Percentiles rank a stretch among this genome's conserved stretches.
phyloP scores from a whole-genome alignment of 2,329 filamentous ascomycete species.

The Lasiodiplodia gonubiensis region DNA sequence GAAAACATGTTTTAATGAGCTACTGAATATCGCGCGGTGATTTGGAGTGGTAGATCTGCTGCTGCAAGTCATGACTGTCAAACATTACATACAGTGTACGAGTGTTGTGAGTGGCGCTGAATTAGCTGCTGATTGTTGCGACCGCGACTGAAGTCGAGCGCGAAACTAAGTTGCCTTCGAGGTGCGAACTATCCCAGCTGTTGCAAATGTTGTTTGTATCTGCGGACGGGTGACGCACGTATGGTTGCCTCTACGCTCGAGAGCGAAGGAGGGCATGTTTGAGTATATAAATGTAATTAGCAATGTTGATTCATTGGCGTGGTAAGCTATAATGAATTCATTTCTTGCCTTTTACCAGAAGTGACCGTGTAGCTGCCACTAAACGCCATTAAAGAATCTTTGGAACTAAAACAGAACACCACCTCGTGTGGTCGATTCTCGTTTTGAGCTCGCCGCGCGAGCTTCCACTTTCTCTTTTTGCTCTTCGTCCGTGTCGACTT shows the following conservation, averaged over 20 bases:
- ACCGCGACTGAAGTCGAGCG: neutral
- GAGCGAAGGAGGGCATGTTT: neutral
- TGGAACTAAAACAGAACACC: conserved; percentile 48
- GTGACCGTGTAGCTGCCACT: conserved; percentile 71
- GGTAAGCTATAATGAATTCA: conserved; percentile 59
- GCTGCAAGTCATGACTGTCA: neutral
- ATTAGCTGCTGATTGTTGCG: neutral
- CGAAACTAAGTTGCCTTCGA: no score
- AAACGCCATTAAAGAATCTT: conserved; percentile 66
- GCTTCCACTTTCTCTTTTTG: conserved; percentile 12
- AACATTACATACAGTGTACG: no score
- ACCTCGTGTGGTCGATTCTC: conserved; percentile 26
- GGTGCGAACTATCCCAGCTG: no score
- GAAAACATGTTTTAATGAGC: conserved; percentile 22
- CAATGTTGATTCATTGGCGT: neutral
- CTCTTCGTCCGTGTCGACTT: neutral
- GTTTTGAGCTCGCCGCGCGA: conserved; percentile 7
- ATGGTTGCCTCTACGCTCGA: neutral
- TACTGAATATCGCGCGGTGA: neutral
- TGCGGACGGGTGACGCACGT: no score
- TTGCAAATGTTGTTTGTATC: no score
- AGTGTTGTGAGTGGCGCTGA: neutral
- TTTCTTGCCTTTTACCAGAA: conserved; percentile 83
- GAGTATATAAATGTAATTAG: neutral
- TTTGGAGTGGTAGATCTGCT: neutral